Evolutionary conservation across 1,284 basidiomycete species (phyloP).

Genomic region (Thelephora terrestris): DNA sequence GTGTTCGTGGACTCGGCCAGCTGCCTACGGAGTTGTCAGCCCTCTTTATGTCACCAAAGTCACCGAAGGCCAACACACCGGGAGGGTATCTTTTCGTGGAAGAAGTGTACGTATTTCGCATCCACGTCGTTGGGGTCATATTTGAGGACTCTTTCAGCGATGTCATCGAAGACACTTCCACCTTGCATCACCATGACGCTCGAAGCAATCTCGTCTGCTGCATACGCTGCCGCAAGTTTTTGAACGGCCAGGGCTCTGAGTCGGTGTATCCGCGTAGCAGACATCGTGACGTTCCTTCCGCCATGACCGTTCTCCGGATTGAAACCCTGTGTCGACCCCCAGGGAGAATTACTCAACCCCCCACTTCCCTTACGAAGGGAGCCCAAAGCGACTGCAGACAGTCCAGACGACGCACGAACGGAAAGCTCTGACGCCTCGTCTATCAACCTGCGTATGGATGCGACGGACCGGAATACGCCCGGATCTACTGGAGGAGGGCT

Average conservation of each 20-base stretch:
- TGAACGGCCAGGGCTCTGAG: slow-evolving; percentile 69
- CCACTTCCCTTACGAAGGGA: slow-evolving; percentile 38
- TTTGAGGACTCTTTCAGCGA: slow-evolving; percentile 72
- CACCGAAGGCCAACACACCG: slow-evolving; percentile 36
- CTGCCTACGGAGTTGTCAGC: slow-evolving; percentile 37
- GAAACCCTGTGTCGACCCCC: slow-evolving; percentile 53
- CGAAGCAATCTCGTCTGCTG: slow-evolving; percentile 74
- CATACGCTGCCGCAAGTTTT: slow-evolving; percentile 73
- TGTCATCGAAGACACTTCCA: slow-evolving; percentile 77
- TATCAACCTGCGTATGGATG: slow-evolving; percentile 63
- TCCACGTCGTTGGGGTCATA: slow-evolving; percentile 64
- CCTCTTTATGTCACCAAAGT: slow-evolving; percentile 11
- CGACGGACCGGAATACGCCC: slow-evolving; percentile 67
- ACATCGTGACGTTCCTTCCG: slow-evolving; percentile 71
- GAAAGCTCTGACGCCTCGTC: slow-evolving; percentile 78
- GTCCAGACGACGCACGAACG: slow-evolving; percentile 69
- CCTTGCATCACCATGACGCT: slow-evolving; percentile 88
- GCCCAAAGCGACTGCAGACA: slow-evolving; percentile 61
- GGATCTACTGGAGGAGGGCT: slow-evolving; percentile 77
- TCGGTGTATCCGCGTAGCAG: slow-evolving; percentile 66
- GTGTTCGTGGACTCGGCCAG: slow-evolving; percentile 73
- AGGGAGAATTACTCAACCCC: slow-evolving; percentile 31
- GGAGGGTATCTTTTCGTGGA: slow-evolving; percentile 84
- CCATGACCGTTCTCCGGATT: slow-evolving; percentile 39
- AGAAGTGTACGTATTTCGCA: slow-evolving; percentile 79